phyloP scores from a whole-genome alignment of 768 basidiomycete genomes.

The Tricholoma hemisulphureum region DNA sequence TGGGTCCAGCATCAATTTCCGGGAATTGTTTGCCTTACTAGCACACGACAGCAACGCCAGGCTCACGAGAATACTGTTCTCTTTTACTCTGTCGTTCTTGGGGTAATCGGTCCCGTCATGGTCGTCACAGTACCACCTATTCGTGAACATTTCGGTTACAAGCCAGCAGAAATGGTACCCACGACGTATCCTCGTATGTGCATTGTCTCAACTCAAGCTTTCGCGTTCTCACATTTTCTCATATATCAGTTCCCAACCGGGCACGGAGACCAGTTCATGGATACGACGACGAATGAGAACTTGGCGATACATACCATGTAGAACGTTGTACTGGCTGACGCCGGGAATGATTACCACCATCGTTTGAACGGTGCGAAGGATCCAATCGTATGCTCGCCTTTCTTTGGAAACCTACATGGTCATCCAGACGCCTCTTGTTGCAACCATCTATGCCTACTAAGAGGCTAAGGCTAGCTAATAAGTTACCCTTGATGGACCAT shows the following conservation, averaged over 20 bases:
- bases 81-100: constrained; percentile 82
- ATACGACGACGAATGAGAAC: constrained; percentile 62
- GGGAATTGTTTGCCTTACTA: constrained; percentile 5
- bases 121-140: constrained; percentile 77
- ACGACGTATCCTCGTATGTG: constrained; percentile 76
- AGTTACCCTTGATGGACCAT: no score
- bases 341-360: neutral
- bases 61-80: constrained; percentile 90
- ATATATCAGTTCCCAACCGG: constrained; percentile 61
- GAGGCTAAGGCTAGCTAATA: no score
- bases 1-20: constrained; percentile 18
- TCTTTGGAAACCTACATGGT: neutral
- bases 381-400: neutral
- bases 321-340: neutral
- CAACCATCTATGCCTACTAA: no score
- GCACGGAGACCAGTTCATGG: constrained; percentile 66
- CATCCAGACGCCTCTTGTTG: neutral
- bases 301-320: neutral
- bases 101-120: constrained; percentile 71
- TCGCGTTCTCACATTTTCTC: neutral
- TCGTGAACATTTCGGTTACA: constrained; percentile 70
- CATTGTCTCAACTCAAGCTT: neutral
- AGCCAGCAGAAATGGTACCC: constrained; percentile 66
- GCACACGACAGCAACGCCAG: constrained; percentile 67
- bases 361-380: neutral